phyloP scores from a whole-genome alignment of 2,329 filamentous ascomycete genomes.

The Alternaria sp. region DNA sequence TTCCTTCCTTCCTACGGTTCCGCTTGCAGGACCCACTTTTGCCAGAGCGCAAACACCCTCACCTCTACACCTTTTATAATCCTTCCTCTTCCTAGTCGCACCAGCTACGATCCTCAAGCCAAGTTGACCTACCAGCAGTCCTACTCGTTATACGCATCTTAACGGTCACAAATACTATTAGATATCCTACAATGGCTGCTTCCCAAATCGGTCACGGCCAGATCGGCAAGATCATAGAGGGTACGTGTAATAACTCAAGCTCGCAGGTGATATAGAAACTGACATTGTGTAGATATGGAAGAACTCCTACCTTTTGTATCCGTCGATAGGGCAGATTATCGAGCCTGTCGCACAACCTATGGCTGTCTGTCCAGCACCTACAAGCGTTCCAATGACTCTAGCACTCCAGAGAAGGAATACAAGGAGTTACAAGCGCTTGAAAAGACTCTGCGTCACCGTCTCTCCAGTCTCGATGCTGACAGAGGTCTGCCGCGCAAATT shows the following conservation, averaged over 20 bases:
- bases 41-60: not conserved
- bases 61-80: not conserved
- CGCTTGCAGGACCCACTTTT: not conserved
- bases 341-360: constrained; percentile 28
- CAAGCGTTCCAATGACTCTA: constrained; percentile 18
- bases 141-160: not conserved
- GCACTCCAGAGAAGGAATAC: constrained; percentile 26
- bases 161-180: not conserved
- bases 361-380: constrained; percentile 28
- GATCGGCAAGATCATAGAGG: constrained; percentile 26
- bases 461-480: constrained; percentile 22
- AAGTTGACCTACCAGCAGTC: not conserved
- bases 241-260: not conserved
- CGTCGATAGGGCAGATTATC: constrained; percentile 24
- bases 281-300: constrained; percentile 22
- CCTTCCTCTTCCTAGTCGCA: not conserved
- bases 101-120: not conserved
- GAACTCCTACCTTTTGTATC: constrained; percentile 28
- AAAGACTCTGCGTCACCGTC: constrained; percentile 23
- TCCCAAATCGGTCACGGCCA: constrained; percentile 20
- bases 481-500: constrained; percentile 32
- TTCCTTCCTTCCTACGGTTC: not conserved
- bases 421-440: constrained; percentile 28
- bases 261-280: not conserved
- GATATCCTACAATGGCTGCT: constrained; percentile 9